Evolutionary conservation across 2,329 filamentous ascomycete species (phyloP).

Genomic region (Helminthosporium solani): DNA sequence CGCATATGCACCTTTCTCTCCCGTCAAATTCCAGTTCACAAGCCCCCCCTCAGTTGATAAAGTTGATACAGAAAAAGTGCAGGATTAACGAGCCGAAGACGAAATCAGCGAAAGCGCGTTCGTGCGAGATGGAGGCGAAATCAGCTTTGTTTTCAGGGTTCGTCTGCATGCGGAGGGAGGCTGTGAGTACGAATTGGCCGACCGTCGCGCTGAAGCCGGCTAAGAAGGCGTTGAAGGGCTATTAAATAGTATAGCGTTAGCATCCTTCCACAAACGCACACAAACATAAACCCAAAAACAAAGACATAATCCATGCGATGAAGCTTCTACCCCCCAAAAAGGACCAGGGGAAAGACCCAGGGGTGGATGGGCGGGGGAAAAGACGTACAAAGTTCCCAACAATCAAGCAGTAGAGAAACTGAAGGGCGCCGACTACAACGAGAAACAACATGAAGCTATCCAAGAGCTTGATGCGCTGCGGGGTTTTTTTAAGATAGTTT

Average conservation of each 20-base stretch:
- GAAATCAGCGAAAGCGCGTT: constrained; percentile 94
- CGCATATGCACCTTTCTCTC: background rate
- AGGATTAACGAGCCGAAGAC: constrained; percentile 91
- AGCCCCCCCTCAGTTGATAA: constrained; percentile 77
- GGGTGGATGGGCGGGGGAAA: background rate
- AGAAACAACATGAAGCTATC: constrained; percentile 90
- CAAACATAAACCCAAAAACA: too few species aligned
- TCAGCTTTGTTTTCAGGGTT: constrained; percentile 77
- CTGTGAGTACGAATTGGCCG: constrained; percentile 95
- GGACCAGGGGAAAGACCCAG: too few species aligned
- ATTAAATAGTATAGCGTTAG: constrained; percentile 1
- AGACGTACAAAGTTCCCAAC: constrained; percentile 88
- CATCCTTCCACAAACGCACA: background rate
- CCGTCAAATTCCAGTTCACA: background rate
- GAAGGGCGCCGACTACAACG: constrained; percentile 78
- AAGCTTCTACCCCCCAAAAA: too few species aligned
- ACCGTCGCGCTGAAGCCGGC: constrained; percentile 93
- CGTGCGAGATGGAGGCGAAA: constrained; percentile 74
- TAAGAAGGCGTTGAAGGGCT: constrained; percentile 99
- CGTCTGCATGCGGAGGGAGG: constrained; percentile 87
- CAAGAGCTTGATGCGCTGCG: constrained; percentile 87
- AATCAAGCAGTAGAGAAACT: constrained; percentile 90
- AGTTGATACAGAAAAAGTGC: constrained; percentile 99
- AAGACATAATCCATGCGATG: too few species aligned
- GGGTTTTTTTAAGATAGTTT: constrained; percentile 77